Percentiles rank a stretch among this genome's conserved stretches.
phyloP scores from a whole-genome alignment of 805 yeast species.

The Candida takata region DNA sequence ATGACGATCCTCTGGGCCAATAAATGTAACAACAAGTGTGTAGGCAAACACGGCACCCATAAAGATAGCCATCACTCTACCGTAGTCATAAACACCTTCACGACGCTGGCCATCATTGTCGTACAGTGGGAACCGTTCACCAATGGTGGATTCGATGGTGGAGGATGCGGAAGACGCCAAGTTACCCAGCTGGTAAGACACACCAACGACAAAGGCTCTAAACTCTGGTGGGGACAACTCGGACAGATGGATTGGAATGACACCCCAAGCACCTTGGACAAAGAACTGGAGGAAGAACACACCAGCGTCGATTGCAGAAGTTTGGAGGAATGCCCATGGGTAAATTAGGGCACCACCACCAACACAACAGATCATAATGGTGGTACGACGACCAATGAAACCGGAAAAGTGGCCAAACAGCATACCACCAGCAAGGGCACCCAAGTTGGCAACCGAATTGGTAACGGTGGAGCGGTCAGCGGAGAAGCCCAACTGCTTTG shows the following conservation, averaged over 20 bases:
- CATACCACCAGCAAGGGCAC: slow-evolving; percentile 53
- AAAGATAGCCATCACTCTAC: slow-evolving; percentile 59
- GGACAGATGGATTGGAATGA: slow-evolving; percentile 52
- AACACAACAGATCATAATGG: slow-evolving; percentile 44
- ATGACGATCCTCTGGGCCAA: slow-evolving; percentile 56
- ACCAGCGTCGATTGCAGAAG: slow-evolving; percentile 47
- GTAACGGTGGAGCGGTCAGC: slow-evolving; percentile 44
- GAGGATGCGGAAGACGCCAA: slow-evolving; percentile 60
- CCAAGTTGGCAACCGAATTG: slow-evolving; percentile 50
- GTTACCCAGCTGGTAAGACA: slow-evolving; percentile 63
- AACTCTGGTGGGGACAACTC: slow-evolving; percentile 58
- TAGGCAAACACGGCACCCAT: slow-evolving; percentile 56
- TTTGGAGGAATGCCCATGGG: slow-evolving; percentile 52
- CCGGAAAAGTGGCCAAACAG: slow-evolving; percentile 49
- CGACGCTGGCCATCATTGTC: slow-evolving; percentile 17
- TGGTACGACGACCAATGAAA: slow-evolving; percentile 48
- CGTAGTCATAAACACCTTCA: slow-evolving; percentile 39
- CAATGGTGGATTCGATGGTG: slow-evolving; percentile 61
- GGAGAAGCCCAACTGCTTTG: slow-evolving; percentile 37
- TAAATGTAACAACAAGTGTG: slow-evolving; percentile 39
- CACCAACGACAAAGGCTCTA: slow-evolving; percentile 57
- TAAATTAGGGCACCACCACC: slow-evolving; percentile 55
- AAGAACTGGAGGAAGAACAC: slow-evolving; percentile 55
- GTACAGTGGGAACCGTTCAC: slow-evolving; percentile 43
- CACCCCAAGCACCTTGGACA: slow-evolving; percentile 70